These are phyloP conservation scores for Mortierella sp. DNA, from an alignment of 371 early-diverging fungal species.

Conservation along the genomic window DNA sequence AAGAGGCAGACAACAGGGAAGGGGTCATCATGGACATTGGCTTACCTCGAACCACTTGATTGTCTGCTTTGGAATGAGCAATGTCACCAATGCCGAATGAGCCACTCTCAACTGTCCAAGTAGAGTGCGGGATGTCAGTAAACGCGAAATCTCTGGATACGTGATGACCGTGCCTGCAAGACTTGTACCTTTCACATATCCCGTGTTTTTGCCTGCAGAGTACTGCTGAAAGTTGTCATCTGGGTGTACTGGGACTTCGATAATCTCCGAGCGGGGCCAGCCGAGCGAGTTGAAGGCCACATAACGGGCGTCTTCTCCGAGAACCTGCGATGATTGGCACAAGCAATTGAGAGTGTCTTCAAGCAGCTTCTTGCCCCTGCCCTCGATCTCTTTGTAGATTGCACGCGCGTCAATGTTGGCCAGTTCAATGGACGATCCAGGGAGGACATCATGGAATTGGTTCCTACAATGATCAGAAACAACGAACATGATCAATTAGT, in stretches of 20 bases:
- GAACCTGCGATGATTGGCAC: constrained; percentile 12
- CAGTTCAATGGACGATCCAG: constrained; percentile 91
- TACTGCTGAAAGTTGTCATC: constrained; percentile 57
- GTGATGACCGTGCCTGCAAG: not conserved
- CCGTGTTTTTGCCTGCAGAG: constrained; percentile 56
- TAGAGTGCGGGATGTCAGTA: too few species aligned
- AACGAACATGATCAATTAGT: too few species aligned
- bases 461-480: constrained; percentile 57
- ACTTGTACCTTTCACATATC: constrained; percentile 48
- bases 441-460: constrained; percentile 97
- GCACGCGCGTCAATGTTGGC: constrained; percentile 85
- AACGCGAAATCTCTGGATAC: too few species aligned
- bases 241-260: constrained; percentile 64
- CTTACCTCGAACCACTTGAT: constrained; percentile 14
- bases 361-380: constrained; percentile 45
- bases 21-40: not conserved
- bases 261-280: constrained; percentile 80
- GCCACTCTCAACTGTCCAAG: constrained; percentile 17
- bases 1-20: too few species aligned
- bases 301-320: constrained; percentile 47
- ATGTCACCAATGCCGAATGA: constrained; percentile 23
- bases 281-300: constrained; percentile 84
- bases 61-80: constrained; percentile 10
- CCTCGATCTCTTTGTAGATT: constrained; percentile 61
- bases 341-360: constrained; percentile 54